Evolutionary conservation across 2,329 filamentous ascomycete species (phyloP).

Genomic region (Cladosporium sp.): DNA sequence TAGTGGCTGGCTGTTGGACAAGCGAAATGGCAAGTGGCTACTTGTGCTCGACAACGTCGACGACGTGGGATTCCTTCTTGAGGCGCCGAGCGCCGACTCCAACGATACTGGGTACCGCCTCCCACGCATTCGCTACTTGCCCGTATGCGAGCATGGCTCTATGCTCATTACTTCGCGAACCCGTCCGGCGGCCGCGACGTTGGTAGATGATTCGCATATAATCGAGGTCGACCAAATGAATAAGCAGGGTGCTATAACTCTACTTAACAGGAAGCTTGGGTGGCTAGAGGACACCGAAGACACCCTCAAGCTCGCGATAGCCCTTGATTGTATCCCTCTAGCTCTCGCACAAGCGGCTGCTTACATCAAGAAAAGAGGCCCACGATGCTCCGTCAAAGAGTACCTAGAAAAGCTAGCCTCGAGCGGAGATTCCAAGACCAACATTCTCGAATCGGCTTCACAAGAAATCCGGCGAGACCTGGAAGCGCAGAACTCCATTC

Average conservation of each 20-base stretch:
- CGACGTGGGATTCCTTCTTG: neutral
- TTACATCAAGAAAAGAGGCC: constrained; percentile 28
- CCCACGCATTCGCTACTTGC: constrained; percentile 15
- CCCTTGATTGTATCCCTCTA: constrained; percentile 32
- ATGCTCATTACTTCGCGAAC: constrained; percentile 21
- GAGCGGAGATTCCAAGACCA: no score
- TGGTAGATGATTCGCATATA: constrained; percentile 20
- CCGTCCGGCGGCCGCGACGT: constrained; percentile 7
- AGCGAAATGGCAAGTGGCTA: neutral
- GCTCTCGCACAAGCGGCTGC: constrained; percentile 32
- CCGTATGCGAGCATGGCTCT: constrained; percentile 18
- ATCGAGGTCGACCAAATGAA: no score
- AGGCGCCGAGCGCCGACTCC: neutral
- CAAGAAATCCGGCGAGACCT: constrained; percentile 7
- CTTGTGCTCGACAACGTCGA: neutral
- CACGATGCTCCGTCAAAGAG: constrained; percentile 28
- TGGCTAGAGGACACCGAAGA: neutral
- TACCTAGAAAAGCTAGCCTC: constrained; percentile 31
- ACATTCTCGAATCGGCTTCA: no score
- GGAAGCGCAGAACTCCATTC: constrained; percentile 10
- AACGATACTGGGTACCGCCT: neutral
- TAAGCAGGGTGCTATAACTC: constrained; percentile 16
- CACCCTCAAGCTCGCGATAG: constrained; percentile 12
- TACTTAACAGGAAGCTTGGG: constrained; percentile 17
- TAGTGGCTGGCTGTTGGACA: neutral